Base-by-base conservation (phyloP, 2,329 filamentous ascomycete species). In the Calonectria crousiana region DNA sequence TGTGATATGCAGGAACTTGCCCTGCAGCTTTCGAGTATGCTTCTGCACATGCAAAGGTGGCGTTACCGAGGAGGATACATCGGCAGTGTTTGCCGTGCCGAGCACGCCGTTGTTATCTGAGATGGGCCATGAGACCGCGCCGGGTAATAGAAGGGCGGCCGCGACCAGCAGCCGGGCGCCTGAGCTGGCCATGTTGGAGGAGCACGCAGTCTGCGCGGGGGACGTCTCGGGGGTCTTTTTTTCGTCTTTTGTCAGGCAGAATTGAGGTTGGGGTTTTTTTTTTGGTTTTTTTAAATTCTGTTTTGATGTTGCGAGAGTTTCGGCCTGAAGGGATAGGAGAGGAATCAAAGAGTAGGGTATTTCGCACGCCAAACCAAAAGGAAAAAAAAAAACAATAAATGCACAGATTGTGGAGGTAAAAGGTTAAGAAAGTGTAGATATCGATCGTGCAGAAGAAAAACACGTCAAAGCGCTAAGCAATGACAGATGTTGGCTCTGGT, bases 1-100 rank as follows among this genome's bases (percentile, higher is more conserved):
- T 85, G 95, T 97, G 79, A 98, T 94, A 85, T 98, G 95, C 82
- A 98, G 89, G 86, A 98, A 98, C 83, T 91, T 92, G 77, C 95
- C 95, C 77, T 91, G 90, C 79, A 95, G 85, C 80, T 87, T 89
- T 76, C 86, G 86, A 71, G 79, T 79, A 73, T 82, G 79, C 64
- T 79, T 72, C 49, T 79, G 74, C 28, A 67, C 41, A 67, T 68
- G 77, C 51, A 74, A 69, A 56, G 71, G 73, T 51, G 71, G 69
- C 67, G 69, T 78, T 51, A 58, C 65, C 69, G 56, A 71, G 72
- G 70, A 71, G 52, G 65, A 68, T 47, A n/a, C 66, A 60, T 73
- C 69, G 65, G 34, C 58, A 69, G 74, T 52, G 36, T 76, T 64
- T 70, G 76, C 51, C 62, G 71, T 38, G 66, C 71, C 53, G 65